A percentile compares a stretch with the other conserved stretches of the same genome.
These are phyloP conservation scores for Paecilomyces formosus DNA, from an alignment of 2,329 filamentous ascomycete species.

Conservation along the genomic window DNA sequence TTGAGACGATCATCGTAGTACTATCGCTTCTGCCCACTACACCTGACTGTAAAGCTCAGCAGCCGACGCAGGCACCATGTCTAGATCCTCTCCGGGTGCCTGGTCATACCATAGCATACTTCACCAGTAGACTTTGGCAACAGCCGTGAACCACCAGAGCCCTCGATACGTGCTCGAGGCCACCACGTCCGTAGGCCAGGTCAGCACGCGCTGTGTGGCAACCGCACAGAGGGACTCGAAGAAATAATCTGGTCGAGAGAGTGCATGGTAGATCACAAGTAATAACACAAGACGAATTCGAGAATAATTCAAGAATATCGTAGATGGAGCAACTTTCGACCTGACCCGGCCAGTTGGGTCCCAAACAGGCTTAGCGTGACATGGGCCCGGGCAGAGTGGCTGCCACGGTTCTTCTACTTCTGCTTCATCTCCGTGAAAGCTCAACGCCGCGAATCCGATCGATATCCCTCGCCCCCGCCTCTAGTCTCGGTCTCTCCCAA, in stretches of 20 bases:
- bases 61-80: not conserved
- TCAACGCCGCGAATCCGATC: constrained; percentile 2
- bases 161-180: not conserved
- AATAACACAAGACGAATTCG: no score
- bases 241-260: no score
- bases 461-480: constrained; percentile 1
- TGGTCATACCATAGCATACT: not conserved
- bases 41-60: not conserved
- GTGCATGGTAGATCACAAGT: no score
- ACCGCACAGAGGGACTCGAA: not conserved
- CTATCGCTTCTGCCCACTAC: not conserved
- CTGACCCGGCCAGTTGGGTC: not conserved
- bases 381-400: constrained; percentile 6
- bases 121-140: not conserved
- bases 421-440: constrained; percentile 7
- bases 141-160: not conserved
- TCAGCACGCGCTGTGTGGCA: not conserved
- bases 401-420: constrained; percentile 4
- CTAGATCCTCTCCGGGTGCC: not conserved
- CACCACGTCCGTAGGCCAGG: not conserved
- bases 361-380: constrained; percentile 8
- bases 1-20: not conserved
- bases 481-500: not conserved
- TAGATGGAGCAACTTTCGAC: no score
- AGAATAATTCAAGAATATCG: no score